A percentile compares a stretch with the other conserved stretches of the same genome.
Conservation (phyloP, 2,329 filamentous ascomycete species). For the Alternaria tenuissima region DNA sequence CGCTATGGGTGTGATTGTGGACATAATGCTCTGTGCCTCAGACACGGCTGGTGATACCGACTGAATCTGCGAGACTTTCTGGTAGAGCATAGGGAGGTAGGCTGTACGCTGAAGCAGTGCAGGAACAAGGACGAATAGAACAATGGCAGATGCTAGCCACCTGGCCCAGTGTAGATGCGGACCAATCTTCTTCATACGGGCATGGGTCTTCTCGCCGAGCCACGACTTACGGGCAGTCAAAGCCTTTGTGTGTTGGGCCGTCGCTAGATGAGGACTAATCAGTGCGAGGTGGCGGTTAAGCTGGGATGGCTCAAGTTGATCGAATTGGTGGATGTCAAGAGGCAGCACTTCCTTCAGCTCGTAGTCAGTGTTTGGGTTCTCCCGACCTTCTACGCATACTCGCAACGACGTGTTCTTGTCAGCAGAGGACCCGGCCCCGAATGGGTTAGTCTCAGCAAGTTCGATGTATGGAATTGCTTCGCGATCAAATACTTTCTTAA, state of each 20-base stretch:
- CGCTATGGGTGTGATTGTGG: conserved; percentile 11
- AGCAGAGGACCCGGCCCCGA: conserved; percentile 29
- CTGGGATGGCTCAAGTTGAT: conserved; percentile 45
- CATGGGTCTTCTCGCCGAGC: conserved; percentile 12
- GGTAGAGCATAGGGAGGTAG: conserved; percentile 20
- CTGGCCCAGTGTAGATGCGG: conserved; percentile 7
- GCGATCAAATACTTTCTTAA: conserved; percentile 33
- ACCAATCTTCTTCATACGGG: conserved; percentile 16
- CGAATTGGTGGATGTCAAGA: conserved; percentile 44
- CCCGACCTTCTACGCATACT: conserved; percentile 43
- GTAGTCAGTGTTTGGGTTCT: conserved; percentile 30
- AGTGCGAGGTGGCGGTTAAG: conserved; percentile 50
- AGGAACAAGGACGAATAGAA: conserved; percentile 28
- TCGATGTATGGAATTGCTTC: conserved; percentile 43
- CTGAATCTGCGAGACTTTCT: conserved; percentile 12
- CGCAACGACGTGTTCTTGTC: conserved; percentile 36
- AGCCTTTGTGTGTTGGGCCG: conserved; percentile 3
- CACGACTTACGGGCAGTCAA: conserved; percentile 10
- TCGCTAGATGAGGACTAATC: conserved; percentile 37
- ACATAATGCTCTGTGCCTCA: conserved; percentile 2
- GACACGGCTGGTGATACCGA: conserved; percentile 10
- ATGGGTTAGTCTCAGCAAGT: conserved; percentile 40
- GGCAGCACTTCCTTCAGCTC: conserved; percentile 42
- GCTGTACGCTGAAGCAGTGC: conserved; percentile 25
- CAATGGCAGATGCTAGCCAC: conserved; percentile 21